Base-by-base conservation (phyloP, 306 rosid species). In the Vicia sativa region DNA sequence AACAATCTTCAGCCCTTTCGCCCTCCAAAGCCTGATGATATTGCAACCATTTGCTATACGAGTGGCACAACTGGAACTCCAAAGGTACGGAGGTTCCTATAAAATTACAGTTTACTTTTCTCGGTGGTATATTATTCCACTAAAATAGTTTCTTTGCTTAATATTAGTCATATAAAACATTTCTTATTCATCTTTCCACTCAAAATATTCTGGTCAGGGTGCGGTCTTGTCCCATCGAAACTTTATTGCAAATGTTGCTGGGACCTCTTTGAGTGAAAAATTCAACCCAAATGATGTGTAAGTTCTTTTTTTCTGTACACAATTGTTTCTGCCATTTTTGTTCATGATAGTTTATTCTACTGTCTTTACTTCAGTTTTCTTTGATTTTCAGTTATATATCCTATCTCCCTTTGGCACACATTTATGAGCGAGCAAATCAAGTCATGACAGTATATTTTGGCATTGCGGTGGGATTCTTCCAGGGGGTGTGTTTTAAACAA, bases 11-110 rank as follows among this genome's bases (percentile, higher is more conserved):
- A 83, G 77, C 96, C 90, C 52, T 95, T 95, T 79, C 56, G 78
- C 77, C 95, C 92, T 0, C 97, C 99, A 58, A 88, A 87, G 59
- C 89, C 96, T 43, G 87, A 83, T 54, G 99, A 95, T 75, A 71
- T 88, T 50, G 95, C 92, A 74, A 90, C 99, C 62, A 79, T 95
- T 77, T 95, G 99, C 84, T 95, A 95, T 75, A 95, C 99, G 19
- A 95, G 99, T 74, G 99, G 99, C 67, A 95, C 99, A 71, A 95
- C 99, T 74, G 99, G 99, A 81, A 90, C 96, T 45, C 99, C 99
- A 42, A 95, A 95, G 96, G 99, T 90, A 73, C 9, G 56, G 19
- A 34, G 28, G 43, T 44, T 49, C 38, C 65, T 25, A 16, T 64
- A 64, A 74, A 73, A 61, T 16, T 45, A 41, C 39, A 10, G 68